A percentile compares a stretch with the other conserved stretches of the same genome.
phyloP scores from a whole-genome alignment of 306 rosid genomes.

The Sophora flavescens region DNA sequence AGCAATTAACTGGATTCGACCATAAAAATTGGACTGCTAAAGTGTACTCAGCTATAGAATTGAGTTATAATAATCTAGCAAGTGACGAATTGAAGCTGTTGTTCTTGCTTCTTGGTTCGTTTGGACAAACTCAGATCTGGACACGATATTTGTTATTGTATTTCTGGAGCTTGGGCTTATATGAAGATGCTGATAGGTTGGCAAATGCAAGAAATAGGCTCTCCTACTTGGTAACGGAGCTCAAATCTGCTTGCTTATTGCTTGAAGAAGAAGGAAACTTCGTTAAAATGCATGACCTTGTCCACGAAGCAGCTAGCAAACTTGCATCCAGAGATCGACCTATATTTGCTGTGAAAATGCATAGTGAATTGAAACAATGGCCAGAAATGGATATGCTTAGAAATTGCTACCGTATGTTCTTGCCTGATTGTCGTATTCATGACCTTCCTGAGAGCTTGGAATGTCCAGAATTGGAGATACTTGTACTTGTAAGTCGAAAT shows the following conservation, averaged over 20 bases:
- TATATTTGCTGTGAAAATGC: not conserved
- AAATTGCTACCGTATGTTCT: not conserved
- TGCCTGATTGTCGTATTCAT: not conserved
- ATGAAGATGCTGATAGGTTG: no score
- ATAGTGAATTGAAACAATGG: not conserved
- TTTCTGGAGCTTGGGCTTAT: no score
- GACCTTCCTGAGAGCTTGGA: conserved; percentile 2
- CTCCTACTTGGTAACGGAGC: no score
- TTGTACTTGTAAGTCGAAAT: not conserved
- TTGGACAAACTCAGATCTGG: not conserved
- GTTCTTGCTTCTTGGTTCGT: conserved; percentile 32
- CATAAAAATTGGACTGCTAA: not conserved
- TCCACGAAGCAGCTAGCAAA: not conserved
- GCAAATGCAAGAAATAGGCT: no score
- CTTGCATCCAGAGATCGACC: not conserved
- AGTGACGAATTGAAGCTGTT: not conserved
- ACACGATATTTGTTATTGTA: no score
- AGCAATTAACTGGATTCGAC: not conserved
- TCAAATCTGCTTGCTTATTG: no score
- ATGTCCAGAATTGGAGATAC: conserved; percentile 10
- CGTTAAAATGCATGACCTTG: not conserved
- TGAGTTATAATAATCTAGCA: not conserved
- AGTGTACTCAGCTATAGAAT: not conserved
- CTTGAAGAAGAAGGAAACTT: no score
- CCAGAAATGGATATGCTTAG: not conserved